phyloP scores from a whole-genome alignment of 768 basidiomycete species.

The Strobilomyces echinocephalus region DNA sequence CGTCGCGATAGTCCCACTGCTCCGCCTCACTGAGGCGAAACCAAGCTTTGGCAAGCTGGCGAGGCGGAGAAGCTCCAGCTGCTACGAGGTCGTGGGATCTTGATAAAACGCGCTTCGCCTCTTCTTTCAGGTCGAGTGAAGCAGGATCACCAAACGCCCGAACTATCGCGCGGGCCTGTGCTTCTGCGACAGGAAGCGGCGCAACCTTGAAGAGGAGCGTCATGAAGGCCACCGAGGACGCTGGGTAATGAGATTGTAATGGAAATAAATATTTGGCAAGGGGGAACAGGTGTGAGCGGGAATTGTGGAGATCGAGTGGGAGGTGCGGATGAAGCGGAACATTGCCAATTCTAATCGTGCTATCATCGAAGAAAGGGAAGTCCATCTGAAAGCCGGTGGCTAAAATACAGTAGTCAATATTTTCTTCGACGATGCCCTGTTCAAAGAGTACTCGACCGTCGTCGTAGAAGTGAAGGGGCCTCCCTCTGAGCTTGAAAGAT shows the following conservation, averaged over 20 bases:
- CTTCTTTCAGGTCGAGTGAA: conserved; percentile 44
- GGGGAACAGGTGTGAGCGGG: conserved; percentile 64
- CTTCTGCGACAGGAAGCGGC: conserved; percentile 76
- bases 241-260: conserved; percentile 41
- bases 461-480: conserved; percentile 38
- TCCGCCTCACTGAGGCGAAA: conserved; percentile 44
- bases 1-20: conserved; percentile 68
- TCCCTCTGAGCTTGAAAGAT: conserved; percentile 39
- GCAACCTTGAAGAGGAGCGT: conserved; percentile 55
- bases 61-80: conserved; percentile 31
- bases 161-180: conserved; percentile 63
- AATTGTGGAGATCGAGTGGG: conserved; percentile 53
- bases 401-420: conserved; percentile 60
- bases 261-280: conserved; percentile 71
- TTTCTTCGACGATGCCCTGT: conserved; percentile 51
- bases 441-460: conserved; percentile 51
- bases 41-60: conserved; percentile 52
- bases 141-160: conserved; percentile 50
- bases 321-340: conserved; percentile 48
- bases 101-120: conserved; percentile 44
- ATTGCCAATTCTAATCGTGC: conserved; percentile 32
- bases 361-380: conserved; percentile 55
- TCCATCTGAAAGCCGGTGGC: conserved; percentile 72
- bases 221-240: conserved; percentile 57
- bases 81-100: conserved; percentile 43